Base-by-base conservation (phyloP, 2,329 filamentous ascomycete species). In the Ciborinia camelliae region DNA sequence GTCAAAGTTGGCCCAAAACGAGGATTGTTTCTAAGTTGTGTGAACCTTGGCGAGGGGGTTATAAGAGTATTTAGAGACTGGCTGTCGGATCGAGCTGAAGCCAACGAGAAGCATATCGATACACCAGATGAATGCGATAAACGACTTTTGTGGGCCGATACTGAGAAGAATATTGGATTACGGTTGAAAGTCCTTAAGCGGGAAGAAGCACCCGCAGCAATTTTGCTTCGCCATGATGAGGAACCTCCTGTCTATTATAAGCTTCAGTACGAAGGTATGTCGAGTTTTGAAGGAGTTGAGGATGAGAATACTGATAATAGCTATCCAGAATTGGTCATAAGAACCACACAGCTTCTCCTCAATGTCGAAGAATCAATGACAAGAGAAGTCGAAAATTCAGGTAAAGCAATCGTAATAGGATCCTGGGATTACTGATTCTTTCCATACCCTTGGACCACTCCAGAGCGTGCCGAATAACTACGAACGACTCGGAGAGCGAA, bases 1-100 rank as follows among this genome's bases (percentile, higher is more conserved):
- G 87, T 91, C 67, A 88, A 88, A 73, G 79, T 86, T 41, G 85
- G 86, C 1, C 82, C 86, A 1, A 81, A 80, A 35, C 81, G 79
- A 28, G 87, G 86, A 4, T 74, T 90, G 0, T 88, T 91, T 69
- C 77, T 84, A 62, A 87, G 83, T 72, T 85, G 86, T 66, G 82
- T 88, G 62, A 87, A 85, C 51, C 79, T 94, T 51, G 83, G 86
- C 62, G 87, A 92, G 65, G 82, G 88, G 0, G 82, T 91, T 8
- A 79, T 92, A 43, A 82, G 90, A 39, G 80, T 95, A 0, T 93
- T 87, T 81, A 83, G 90, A 61, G 79, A 87, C 23, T 95, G 91
- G 90, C 78, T 95, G 39, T 79, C 80, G 5, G 68, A 72, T n/a
- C 63, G 62, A 64, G 48, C 15, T 26, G 68, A 57, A 2, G 58